Evolutionary conservation across 306 rosid genomes (phyloP).

Genomic region (Inga leiocalycina): DNA sequence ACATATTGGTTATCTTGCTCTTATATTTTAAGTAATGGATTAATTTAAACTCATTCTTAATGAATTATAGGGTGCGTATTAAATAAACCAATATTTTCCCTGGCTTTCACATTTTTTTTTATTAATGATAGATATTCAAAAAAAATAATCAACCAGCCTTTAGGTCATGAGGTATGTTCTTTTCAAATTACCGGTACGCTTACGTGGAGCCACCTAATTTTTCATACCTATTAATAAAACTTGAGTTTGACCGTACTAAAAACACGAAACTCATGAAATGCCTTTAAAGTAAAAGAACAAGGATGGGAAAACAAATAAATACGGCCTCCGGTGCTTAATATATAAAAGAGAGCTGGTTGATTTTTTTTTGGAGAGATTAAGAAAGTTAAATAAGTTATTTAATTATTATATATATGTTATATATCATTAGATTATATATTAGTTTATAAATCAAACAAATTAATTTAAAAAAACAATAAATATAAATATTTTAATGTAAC

Average conservation of each 20-base stretch:
- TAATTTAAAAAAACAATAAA: too few species aligned
- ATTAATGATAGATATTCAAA: too few species aligned
- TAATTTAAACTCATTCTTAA: background rate
- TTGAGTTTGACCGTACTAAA: background rate
- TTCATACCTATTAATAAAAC: background rate
- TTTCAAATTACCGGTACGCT: slow-evolving; percentile 3
- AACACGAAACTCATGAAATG: background rate
- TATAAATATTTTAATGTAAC: too few species aligned
- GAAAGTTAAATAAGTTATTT: too few species aligned
- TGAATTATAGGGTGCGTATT: background rate
- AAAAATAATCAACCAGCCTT: background rate
- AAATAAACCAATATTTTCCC: background rate
- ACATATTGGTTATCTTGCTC: too few species aligned
- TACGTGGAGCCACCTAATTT: slow-evolving; percentile 28
- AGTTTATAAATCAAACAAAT: too few species aligned
- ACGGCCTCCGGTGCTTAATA: too few species aligned
- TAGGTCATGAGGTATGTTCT: background rate
- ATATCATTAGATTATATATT: too few species aligned
- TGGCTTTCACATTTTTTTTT: background rate
- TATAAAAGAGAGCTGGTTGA: too few species aligned
- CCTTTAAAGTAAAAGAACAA: background rate
- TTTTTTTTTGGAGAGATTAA: too few species aligned
- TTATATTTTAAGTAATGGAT: background rate
- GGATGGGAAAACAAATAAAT: too few species aligned
- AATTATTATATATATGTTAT: too few species aligned